Evolutionary conservation across 371 early-diverging fungal genomes (phyloP).

Genomic region (Polyrhizophydium stewartii): DNA sequence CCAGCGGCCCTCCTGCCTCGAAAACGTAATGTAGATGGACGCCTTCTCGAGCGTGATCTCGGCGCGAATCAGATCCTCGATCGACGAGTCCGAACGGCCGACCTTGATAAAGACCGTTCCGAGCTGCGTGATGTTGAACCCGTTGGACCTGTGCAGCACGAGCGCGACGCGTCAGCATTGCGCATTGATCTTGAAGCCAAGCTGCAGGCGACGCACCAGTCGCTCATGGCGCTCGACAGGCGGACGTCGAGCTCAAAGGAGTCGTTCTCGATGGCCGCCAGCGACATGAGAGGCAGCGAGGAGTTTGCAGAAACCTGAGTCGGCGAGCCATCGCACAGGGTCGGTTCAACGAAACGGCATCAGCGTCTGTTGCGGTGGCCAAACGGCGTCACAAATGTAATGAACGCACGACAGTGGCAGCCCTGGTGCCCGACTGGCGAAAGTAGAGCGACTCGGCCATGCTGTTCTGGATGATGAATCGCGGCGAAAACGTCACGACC

Average conservation of each 20-base stretch:
- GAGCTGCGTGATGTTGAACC: constrained; percentile 82
- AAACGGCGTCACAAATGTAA: no score
- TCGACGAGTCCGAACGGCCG: constrained; percentile 47
- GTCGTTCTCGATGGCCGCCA: constrained; percentile 51
- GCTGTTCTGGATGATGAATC: constrained; percentile 87
- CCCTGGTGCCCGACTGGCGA: constrained; percentile 64
- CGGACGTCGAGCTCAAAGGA: constrained; percentile 61
- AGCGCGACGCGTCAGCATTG: no score
- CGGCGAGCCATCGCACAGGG: no score
- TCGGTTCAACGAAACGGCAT: no score
- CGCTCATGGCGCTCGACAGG: constrained; percentile 62
- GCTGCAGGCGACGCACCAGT: constrained; percentile 53
- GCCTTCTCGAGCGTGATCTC: constrained; percentile 80
- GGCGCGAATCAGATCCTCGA: constrained; percentile 67
- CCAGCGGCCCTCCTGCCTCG: constrained; percentile 78
- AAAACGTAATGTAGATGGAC: constrained; percentile 80
- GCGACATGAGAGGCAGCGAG: constrained; percentile 65
- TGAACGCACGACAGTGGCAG: constrained; percentile 35
- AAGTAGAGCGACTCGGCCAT: constrained; percentile 65
- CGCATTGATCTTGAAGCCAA: not conserved
- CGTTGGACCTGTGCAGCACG: constrained; percentile 85
- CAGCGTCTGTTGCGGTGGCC: no score
- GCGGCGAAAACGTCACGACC: constrained; percentile 85
- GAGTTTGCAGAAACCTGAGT: constrained; percentile 38
- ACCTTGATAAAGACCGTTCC: constrained; percentile 80